Evolutionary conservation across 371 early-diverging fungal genomes (phyloP), one percentile per base, ranked within the genome.

Genomic region (Mortierella sp.): DNA sequence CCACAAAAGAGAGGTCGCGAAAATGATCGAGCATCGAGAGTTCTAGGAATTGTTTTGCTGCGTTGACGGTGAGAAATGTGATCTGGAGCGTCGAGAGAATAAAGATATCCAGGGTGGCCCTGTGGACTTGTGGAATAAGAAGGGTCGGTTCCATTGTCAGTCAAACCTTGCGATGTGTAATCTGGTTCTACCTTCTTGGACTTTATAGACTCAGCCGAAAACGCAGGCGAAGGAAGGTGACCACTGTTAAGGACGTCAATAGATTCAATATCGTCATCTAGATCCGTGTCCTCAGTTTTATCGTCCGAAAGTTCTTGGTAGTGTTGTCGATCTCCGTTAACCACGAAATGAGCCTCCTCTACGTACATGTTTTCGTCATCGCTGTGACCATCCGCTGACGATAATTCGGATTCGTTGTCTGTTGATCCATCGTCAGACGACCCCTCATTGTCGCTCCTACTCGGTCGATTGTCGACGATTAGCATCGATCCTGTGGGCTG

Each of bases 1-100:
- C 57, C 62, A 47, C 64, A 72, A 0, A 72, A 77, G 9, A 72
- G 66, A 0, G 78, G 73, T 35, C 78, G 61, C 1, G 72, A 62
- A 5, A 65, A 40, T 22, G 52, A 1, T 20, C 64, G 62, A 8
- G 58, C 22, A 4, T 65, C 61, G 11, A 59, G 57, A 16, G 60
- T 9, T 26, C 69, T 64, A 39, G 73, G 68, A 14, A 64, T 66
- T 0, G 78, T 68, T 22, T 72, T 55, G 32, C 73, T 64, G 12
- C 62, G 62, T 14, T 64, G 64, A 61, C 64, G 68, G 45, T 72
- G 32, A 20, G 65, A 20, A 14, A 43, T 26, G 18, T 65, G 64
- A 5, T 68, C 66, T 0, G 64, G 67, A 1, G 52, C 20, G 22
- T 60, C 54, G 10, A 62, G 40, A 4, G 63, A 51, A 9, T 62